Base-by-base conservation (phyloP, 305 asterid genomes). In the Fraxinus velutina region DNA sequence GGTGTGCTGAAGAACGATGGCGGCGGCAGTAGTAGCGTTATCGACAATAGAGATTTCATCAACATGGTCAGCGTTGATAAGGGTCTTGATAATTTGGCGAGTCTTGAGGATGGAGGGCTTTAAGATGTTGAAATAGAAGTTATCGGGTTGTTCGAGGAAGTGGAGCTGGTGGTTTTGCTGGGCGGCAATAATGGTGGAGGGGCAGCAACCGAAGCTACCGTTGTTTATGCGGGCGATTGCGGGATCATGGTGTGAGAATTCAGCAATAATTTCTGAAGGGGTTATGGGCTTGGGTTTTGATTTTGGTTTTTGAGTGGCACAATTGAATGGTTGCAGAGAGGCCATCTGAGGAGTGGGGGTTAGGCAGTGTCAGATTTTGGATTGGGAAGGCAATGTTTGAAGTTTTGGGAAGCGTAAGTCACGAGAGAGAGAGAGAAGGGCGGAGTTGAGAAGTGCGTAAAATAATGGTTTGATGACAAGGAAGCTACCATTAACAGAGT, bases 181-280 rank as follows among this genome's bases (percentile, higher is more conserved):
- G 73, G 85, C 87, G 32, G 88, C 32, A 79, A 88, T 81, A 34
- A 88, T 57, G 4, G 91, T 81, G 29, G 82, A 36, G 0, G 91
- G 91, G 60, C 91, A 88, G 68, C 85, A 83, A 50, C 91, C 89
- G 77, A 88, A 88, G 77, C 91, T 88, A 70, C 91, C 91, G 83
- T 88, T 88, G 84, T 88, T 88, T 77, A 88, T 86, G 55, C 91
- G 91, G n/a, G 91, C 88, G 12, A 84, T 10, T 17, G 81, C 4
- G 1, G 85, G 81, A 74, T 85, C 87, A 81, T 88, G 89, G 89
- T 88, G 89, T 72, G 85, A 55, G 86, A 88, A 88, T 37, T 88
- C 91, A 32, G 75, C 57, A 1, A 30, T 78, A 32, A 88, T 37
- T 80, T 88, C 88, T 15, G 80, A 7, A 2, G 42, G 50, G 50